Percentiles rank a stretch among this genome's conserved stretches.
Evolutionary conservation across 2,329 filamentous ascomycete species (phyloP).

Genomic region (Fusarium solani-melongenae): DNA sequence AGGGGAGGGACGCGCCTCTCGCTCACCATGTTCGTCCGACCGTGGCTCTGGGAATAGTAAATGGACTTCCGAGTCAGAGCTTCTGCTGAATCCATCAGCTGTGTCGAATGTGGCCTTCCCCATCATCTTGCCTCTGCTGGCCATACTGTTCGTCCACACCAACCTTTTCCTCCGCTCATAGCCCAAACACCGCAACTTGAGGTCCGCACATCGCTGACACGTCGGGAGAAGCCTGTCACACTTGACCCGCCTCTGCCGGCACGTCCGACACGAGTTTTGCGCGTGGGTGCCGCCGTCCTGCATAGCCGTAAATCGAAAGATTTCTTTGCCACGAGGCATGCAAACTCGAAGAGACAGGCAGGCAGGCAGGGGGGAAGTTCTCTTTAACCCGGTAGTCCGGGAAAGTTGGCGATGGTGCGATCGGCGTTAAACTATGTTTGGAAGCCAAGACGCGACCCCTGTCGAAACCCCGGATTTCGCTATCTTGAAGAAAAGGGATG

Average conservation of each 20-base stretch:
- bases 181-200: constrained; percentile 12
- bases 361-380: neutral
- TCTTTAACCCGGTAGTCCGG: neutral
- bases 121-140: constrained; percentile 18
- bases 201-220: constrained; percentile 5
- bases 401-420: neutral
- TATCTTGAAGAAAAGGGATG: neutral
- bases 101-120: constrained; percentile 14
- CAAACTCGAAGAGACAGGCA: neutral
- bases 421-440: constrained; percentile 11
- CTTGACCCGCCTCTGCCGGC: constrained; percentile 19
- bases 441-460: constrained; percentile 21
- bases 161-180: constrained; percentile 12
- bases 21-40: neutral
- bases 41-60: neutral
- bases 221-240: constrained; percentile 15
- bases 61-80: neutral
- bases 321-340: neutral
- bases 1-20: neutral
- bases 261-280: constrained; percentile 19
- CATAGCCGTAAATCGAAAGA: neutral
- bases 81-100: neutral
- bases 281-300: constrained; percentile 3
- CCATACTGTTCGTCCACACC: constrained; percentile 19
- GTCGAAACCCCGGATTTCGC: constrained; percentile 2